Evolutionary conservation across 768 basidiomycete species (phyloP).

Genomic region (Tylopilus vinaceipallidus): DNA sequence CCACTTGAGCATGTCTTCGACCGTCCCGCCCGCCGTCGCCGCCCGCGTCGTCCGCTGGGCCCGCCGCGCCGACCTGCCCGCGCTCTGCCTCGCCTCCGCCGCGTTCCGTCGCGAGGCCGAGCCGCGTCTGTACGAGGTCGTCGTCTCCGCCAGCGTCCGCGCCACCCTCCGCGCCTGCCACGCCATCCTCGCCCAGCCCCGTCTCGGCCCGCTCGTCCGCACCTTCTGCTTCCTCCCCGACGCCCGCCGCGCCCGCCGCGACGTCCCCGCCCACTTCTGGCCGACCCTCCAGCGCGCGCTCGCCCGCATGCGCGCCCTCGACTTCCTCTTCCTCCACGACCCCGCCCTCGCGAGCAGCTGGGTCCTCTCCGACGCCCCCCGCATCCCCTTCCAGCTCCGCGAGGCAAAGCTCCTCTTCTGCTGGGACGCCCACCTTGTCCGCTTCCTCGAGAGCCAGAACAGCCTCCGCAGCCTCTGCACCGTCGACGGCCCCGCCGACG

Average conservation of each 20-base stretch:
- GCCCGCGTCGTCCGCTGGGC: constrained; percentile 39
- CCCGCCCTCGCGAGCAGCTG: constrained; percentile 39
- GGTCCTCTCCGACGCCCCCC: constrained; percentile 41
- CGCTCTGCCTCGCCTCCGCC: constrained; percentile 46
- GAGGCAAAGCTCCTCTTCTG: constrained; percentile 47
- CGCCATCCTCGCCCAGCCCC: constrained; percentile 35
- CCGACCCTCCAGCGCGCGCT: constrained; percentile 40
- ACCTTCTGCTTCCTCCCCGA: constrained; percentile 43
- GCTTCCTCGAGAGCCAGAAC: constrained; percentile 48
- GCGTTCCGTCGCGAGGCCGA: constrained; percentile 49
- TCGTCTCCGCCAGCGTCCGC: constrained; percentile 39
- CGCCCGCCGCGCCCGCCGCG: constrained; percentile 22
- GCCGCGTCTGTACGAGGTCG: constrained; percentile 40
- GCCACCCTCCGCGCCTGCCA: constrained; percentile 37
- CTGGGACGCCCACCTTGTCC: constrained; percentile 47
- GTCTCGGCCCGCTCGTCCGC: constrained; percentile 42
- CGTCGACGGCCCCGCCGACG: constrained; percentile 22
- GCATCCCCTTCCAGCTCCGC: constrained; percentile 45
- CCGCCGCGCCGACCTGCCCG: constrained; percentile 36
- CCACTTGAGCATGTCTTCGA: no score
- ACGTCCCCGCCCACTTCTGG: constrained; percentile 43
- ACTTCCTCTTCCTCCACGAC: constrained; percentile 43
- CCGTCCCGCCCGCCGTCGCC: constrained; percentile 44
- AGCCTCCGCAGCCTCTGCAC: constrained; percentile 40
- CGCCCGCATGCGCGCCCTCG: constrained; percentile 42